Percentiles rank a stretch among this genome's conserved stretches.
Conservation (phyloP, 1,139 yeast genomes). For the Keqinozyma sinolaborantium region DNA sequence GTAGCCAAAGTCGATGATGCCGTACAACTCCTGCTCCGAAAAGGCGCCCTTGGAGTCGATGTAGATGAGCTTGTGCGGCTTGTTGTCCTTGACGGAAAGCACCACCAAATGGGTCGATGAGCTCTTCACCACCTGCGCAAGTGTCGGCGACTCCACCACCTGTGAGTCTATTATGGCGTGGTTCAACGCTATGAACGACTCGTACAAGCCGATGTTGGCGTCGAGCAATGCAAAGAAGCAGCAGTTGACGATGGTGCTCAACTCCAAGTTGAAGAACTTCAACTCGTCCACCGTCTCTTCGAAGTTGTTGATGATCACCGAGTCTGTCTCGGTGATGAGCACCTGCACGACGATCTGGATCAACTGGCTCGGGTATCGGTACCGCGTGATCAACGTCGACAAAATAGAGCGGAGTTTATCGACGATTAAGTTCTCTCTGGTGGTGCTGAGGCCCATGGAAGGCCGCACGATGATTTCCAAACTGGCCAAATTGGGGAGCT, state of each 20-base stretch:
- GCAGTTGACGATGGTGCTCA: slow-evolving; percentile 71
- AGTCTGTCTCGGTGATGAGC: slow-evolving; percentile 12
- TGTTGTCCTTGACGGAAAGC: slow-evolving; percentile 51
- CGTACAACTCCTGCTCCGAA: slow-evolving; percentile 50
- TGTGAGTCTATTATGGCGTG: slow-evolving; percentile 18
- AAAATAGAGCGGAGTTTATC: slow-evolving; percentile 65
- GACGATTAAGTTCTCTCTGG: slow-evolving; percentile 76
- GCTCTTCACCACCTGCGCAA: slow-evolving; percentile 34
- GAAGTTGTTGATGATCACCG: slow-evolving; percentile 46
- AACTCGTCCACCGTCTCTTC: slow-evolving; percentile 17
- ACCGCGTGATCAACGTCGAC: slow-evolving; percentile 59
- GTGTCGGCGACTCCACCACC: slow-evolving; percentile 43
- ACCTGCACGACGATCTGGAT: slow-evolving; percentile 87
- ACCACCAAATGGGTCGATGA: slow-evolving; percentile 67
- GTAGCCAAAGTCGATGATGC: slow-evolving; percentile 47
- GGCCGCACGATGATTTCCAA: slow-evolving; percentile 83
- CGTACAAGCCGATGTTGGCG: slow-evolving; percentile 68
- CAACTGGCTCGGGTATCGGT: slow-evolving; percentile 75
- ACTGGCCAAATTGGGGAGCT: slow-evolving; percentile 73
- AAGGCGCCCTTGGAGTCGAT: slow-evolving; percentile 75
- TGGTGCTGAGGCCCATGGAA: slow-evolving; percentile 66
- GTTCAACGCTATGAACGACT: slow-evolving; percentile 55
- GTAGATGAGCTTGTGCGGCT: slow-evolving; percentile 53
- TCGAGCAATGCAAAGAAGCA: slow-evolving; percentile 71
- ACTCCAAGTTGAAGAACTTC: slow-evolving; percentile 48